Conservation (phyloP, 2,329 filamentous ascomycete genomes). For the Fusarium buharicum region DNA sequence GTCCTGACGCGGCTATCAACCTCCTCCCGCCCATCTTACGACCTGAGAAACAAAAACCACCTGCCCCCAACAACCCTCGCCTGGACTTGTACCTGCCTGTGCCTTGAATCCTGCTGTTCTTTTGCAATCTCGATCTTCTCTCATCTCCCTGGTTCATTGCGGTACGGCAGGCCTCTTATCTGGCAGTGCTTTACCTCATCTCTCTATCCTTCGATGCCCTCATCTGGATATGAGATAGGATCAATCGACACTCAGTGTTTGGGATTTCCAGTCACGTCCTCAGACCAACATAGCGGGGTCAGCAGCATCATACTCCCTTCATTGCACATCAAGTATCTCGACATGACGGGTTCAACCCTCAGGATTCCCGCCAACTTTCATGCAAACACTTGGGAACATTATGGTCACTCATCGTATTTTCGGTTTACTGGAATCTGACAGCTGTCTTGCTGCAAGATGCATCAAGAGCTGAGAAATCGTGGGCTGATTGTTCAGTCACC, state of each 20-base stretch:
- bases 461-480: background rate
- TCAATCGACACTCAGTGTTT: background rate
- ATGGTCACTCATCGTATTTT: too few species aligned
- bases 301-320: slow-evolving; percentile 1
- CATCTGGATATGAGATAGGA: slow-evolving; percentile 12
- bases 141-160: background rate
- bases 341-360: background rate
- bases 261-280: background rate
- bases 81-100: slow-evolving; percentile 19
- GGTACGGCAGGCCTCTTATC: background rate
- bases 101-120: slow-evolving; percentile 19
- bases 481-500: background rate
- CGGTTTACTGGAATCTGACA: background rate
- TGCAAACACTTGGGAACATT: background rate
- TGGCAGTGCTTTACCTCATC: slow-evolving; percentile 8
- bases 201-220: slow-evolving; percentile 3
- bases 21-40: slow-evolving; percentile 33
- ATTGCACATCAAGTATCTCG: background rate
- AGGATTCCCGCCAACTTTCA: background rate
- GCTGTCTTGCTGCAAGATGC: background rate
- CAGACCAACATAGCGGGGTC: slow-evolving; percentile 22
- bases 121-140: slow-evolving; percentile 23
- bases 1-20: slow-evolving; percentile 31
- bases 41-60: slow-evolving; percentile 43
- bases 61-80: slow-evolving; percentile 37